Evolutionary conservation across 2,329 filamentous ascomycete genomes (phyloP), one percentile per base, ranked within the genome.

Genomic region (Monosporascus sp.): DNA sequence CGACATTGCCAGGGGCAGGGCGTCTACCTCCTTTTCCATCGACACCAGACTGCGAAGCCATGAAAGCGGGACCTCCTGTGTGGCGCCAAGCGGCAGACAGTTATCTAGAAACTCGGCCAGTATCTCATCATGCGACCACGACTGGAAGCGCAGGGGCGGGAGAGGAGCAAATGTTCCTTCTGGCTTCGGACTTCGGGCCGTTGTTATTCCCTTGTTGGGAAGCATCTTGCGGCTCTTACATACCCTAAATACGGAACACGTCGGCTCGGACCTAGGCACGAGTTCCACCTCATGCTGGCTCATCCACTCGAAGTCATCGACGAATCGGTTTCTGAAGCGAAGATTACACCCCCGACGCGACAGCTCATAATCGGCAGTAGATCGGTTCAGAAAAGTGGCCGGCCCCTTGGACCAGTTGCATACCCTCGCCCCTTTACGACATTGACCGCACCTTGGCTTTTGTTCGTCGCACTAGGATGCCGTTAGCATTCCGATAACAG

Each of bases 1-100:
- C 16, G 58, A 58, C 49, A 61, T 58, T 37, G 60, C 60, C 2
- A 61, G 51, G 9, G 58, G 57, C n/a, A 62, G 26, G 5, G 60
- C 55, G 22, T 61, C 58, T 27, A 58, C 48, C 8, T 58, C 52
- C 22, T 53, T 56, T 11, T 55, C 48, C 52, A 59, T 53, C 16
- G 54, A 38, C 45, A 58, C 38, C 17, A 62, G 47, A 6, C 48
- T 55, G 11, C 53, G 51, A 2, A 62, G 37, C 60, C 60, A 62
- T 5, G 53, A 54, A 3, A 61, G 47, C 2, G 60, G 58, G 3
- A 57, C 54, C 43, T 61, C 55, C 22, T 58, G 55, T 5, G 50
- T 44, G 22, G 54, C 53, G 3, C 52, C 53, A 8, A 22, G 35
- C 1, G 57, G 60, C 11, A 54, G 43, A 20, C 57, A 59, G 37